Evolutionary conservation across 2,329 filamentous ascomycete genomes (phyloP).

Genomic region (Cladophialophora carrionii): DNA sequence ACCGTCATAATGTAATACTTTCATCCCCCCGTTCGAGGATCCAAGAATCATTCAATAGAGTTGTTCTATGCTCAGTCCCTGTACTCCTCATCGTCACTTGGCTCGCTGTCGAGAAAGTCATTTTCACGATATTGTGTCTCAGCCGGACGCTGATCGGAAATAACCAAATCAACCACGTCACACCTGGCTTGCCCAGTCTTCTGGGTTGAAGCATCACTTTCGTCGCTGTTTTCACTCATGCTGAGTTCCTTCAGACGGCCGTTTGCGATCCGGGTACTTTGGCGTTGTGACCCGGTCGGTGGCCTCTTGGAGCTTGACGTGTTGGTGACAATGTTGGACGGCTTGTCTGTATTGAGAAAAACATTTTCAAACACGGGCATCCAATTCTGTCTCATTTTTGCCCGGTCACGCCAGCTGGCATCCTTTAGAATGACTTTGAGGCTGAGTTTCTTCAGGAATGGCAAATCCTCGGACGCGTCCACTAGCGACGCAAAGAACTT

Average conservation of each 20-base stretch:
- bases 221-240: conserved; percentile 21
- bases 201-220: conserved; percentile 17
- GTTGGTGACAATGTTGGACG: conserved; percentile 2
- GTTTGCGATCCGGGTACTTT: conserved; percentile 45
- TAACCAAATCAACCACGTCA: conserved; percentile 60
- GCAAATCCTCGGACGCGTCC: conserved; percentile 68
- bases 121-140: conserved; percentile 62
- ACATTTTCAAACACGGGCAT: conserved; percentile 65
- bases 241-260: conserved; percentile 22
- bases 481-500: conserved; percentile 79
- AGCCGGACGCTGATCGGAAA: conserved; percentile 64
- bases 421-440: conserved; percentile 78
- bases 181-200: conserved; percentile 57
- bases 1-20: neutral
- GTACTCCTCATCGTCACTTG: conserved; percentile 63
- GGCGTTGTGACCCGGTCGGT: conserved; percentile 43
- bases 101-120: conserved; percentile 64
- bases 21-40: neutral
- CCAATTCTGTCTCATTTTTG: conserved; percentile 78
- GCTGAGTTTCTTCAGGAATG: conserved; percentile 68
- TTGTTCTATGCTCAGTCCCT: conserved; percentile 47
- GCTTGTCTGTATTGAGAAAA: conserved; percentile 42
- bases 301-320: conserved; percentile 10
- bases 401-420: conserved; percentile 77
- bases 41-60: neutral